These are phyloP conservation scores for Hyaloscypha variabilis DNA, from an alignment of 495 filamentous ascomycete genomes.

Conservation along the genomic window DNA sequence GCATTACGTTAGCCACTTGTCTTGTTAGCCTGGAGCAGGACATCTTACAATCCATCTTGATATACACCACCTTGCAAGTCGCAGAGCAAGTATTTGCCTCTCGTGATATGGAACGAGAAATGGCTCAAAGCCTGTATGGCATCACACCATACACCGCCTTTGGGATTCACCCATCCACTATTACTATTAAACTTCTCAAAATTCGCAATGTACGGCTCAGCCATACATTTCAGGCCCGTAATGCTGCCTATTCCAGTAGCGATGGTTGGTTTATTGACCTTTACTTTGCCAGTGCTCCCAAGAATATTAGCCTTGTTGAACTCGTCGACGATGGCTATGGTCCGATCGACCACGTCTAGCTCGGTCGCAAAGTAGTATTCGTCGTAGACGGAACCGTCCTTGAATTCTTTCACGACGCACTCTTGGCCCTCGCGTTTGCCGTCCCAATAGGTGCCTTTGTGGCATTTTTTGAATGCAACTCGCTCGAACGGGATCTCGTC, in stretches of 20 bases:
- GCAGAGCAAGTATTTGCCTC: conserved; percentile 41
- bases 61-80: conserved; percentile 22
- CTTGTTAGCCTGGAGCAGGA: not conserved
- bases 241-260: conserved; percentile 31
- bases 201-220: conserved; percentile 42
- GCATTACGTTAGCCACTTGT: not conserved
- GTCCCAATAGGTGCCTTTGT: conserved; percentile 33
- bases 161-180: conserved; percentile 36
- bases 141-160: conserved; percentile 12
- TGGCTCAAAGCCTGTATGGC: conserved; percentile 46
- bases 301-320: conserved; percentile 38
- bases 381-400: conserved; percentile 33
- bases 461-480: conserved; percentile 38
- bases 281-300: conserved; percentile 26
- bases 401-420: conserved; percentile 43
- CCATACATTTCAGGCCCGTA: conserved; percentile 27
- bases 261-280: conserved; percentile 35
- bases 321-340: conserved; percentile 38
- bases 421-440: conserved; percentile 34
- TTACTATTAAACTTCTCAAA: conserved; percentile 49
- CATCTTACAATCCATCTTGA: not conserved
- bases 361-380: conserved; percentile 38
- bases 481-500: conserved; percentile 29
- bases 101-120: conserved; percentile 43
- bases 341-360: conserved; percentile 38